These are phyloP conservation scores for Colletotrichum sp. DNA, from an alignment of 2,329 filamentous ascomycete species.

Conservation along the genomic window DNA sequence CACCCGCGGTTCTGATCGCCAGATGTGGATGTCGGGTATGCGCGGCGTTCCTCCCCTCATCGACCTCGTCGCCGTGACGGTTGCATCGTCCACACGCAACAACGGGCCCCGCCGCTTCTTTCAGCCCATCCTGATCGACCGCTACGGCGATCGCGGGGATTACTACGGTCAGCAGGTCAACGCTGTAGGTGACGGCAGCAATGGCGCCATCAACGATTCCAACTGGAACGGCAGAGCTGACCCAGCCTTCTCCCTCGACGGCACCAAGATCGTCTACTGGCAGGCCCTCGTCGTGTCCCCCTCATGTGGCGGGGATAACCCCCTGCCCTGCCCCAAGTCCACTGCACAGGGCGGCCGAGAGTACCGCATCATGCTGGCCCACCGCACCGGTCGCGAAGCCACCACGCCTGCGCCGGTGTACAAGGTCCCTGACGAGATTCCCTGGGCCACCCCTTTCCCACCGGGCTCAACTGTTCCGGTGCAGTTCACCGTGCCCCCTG, in stretches of 20 bases:
- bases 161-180: conserved; percentile 52
- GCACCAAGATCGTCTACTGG: conserved; percentile 46
- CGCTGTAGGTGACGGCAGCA: conserved; percentile 37
- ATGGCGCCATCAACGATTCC: conserved; percentile 45
- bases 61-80: conserved; percentile 37
- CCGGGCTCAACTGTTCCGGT: conserved; percentile 22
- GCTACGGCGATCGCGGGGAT: conserved; percentile 44
- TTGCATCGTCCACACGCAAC: conserved; percentile 45
- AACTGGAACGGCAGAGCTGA: conserved; percentile 54
- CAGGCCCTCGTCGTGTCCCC: conserved; percentile 42
- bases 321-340: conserved; percentile 43
- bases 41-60: conserved; percentile 45
- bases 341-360: conserved; percentile 40
- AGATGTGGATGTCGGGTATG: conserved; percentile 45
- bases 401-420: conserved; percentile 23
- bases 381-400: conserved; percentile 35
- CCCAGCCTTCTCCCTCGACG: conserved; percentile 44
- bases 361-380: conserved; percentile 46
- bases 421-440: conserved; percentile 30
- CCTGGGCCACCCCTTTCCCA: conserved; percentile 37
- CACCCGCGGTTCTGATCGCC: conserved; percentile 43
- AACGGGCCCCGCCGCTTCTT: conserved; percentile 51
- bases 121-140: conserved; percentile 46
- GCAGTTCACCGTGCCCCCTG: not conserved
- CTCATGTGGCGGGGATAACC: conserved; percentile 47